A percentile compares a stretch with the other conserved stretches of the same genome.
phyloP scores from a whole-genome alignment of 306 rosid species.

The Lithocarpus polystachyus region DNA sequence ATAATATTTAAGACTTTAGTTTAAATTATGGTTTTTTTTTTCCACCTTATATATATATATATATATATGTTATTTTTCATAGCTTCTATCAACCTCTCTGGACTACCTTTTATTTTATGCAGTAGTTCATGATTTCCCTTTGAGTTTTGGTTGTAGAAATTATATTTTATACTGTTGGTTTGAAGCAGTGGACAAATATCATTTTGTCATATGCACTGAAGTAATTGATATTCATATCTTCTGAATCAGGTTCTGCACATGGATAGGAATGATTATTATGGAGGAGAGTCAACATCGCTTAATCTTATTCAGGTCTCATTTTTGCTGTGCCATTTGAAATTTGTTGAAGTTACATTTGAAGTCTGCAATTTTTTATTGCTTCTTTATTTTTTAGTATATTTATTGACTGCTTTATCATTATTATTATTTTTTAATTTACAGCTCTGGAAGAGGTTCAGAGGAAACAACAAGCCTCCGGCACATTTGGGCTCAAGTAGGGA shows the following conservation, averaged over 20 bases:
- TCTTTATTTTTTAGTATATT: neutral
- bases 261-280: slow-evolving; percentile 94
- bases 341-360: neutral
- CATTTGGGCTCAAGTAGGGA: slow-evolving; percentile 94
- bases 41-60: too few species aligned
- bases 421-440: slow-evolving; percentile 23
- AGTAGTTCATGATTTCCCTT: too few species aligned
- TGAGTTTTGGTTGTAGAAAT: too few species aligned
- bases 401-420: neutral
- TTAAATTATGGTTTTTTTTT: too few species aligned
- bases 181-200: neutral
- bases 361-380: neutral
- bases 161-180: neutral
- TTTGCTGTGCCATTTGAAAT: neutral
- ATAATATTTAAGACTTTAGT: too few species aligned
- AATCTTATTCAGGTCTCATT: slow-evolving; percentile 75
- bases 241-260: slow-evolving; percentile 79
- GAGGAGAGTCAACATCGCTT: slow-evolving; percentile 93
- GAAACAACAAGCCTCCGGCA: slow-evolving; percentile 75
- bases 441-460: slow-evolving; percentile 97
- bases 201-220: neutral
- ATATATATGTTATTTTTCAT: too few species aligned
- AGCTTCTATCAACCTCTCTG: too few species aligned
- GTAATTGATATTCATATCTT: neutral
- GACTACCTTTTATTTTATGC: too few species aligned